Evolutionary conservation across 352 stramenopile genomes (phyloP).

Genomic region (Globisporangium parvum): DNA sequence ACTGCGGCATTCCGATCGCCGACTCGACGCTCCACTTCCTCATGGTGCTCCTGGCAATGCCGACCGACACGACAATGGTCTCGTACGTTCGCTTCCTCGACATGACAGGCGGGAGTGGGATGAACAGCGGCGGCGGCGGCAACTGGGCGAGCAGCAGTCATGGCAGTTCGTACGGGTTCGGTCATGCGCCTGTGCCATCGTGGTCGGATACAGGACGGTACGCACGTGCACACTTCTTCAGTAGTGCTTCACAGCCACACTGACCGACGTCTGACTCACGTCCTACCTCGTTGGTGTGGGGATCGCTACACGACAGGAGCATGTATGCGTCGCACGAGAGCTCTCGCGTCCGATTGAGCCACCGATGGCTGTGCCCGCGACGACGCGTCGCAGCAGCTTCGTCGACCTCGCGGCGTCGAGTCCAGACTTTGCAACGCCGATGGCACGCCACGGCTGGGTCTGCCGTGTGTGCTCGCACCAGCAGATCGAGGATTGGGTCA

Average conservation of each 20-base stretch:
- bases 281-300: not conserved
- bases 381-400: conserved; percentile 18
- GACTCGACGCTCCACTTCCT: conserved; percentile 46
- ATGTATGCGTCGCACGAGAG: conserved; percentile 10
- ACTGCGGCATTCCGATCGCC: conserved; percentile 26
- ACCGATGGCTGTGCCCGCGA: conserved; percentile 28
- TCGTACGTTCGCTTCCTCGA: conserved; percentile 59
- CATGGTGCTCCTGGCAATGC: conserved; percentile 37
- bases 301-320: not conserved
- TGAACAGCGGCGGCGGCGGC: not conserved
- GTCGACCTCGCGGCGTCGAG: conserved; percentile 25
- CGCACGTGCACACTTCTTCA: not conserved
- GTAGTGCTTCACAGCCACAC: too few species aligned
- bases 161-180: not conserved
- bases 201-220: not conserved
- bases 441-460: conserved; percentile 47
- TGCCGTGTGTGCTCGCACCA: conserved; percentile 65
- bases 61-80: conserved; percentile 43
- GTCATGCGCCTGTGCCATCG: not conserved
- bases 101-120: conserved; percentile 19
- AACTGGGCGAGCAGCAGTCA: not conserved
- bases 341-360: conserved; percentile 17
- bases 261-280: not conserved
- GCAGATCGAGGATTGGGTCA: conserved; percentile 62
- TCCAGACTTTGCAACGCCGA: conserved; percentile 20